phyloP scores from a whole-genome alignment of 768 basidiomycete species.

The Megacollybia marginata region DNA sequence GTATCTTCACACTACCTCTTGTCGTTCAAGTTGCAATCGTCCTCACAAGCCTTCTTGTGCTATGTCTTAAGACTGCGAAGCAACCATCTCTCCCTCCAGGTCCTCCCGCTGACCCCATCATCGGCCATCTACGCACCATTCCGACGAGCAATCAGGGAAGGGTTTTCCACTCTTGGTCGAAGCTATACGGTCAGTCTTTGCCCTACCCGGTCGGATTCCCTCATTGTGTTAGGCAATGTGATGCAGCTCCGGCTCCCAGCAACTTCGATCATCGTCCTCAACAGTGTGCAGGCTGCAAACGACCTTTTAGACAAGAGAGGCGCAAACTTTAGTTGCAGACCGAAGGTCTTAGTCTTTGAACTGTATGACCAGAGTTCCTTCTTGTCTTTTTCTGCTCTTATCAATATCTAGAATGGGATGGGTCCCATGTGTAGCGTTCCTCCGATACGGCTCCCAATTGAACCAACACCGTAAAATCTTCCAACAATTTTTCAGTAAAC shows the following conservation, averaged over 20 bases:
- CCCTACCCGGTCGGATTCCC: no score
- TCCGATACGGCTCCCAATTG: conserved; percentile 18
- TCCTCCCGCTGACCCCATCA: not conserved
- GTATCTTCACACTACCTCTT: no score
- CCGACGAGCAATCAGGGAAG: not conserved
- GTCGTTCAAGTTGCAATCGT: no score
- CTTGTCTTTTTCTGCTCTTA: not conserved
- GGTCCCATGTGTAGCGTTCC: conserved; percentile 6
- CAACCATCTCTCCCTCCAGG: not conserved
- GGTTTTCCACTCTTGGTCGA: no score
- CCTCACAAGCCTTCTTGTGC: no score
- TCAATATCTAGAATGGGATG: conserved; percentile 11
- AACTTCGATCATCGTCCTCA: conserved; percentile 19
- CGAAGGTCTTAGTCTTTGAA: conserved; percentile 14
- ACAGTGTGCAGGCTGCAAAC: conserved; percentile 24
- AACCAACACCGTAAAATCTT: conserved; percentile 16
- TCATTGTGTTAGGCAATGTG: conserved; percentile 4
- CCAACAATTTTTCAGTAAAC: conserved; percentile 17
- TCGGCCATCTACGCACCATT: not conserved
- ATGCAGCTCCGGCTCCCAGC: conserved; percentile 15
- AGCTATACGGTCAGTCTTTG: no score
- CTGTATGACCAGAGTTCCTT: conserved; percentile 5
- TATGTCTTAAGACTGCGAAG: no score
- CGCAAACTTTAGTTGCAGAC: conserved; percentile 27
- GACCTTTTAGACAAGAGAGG: conserved; percentile 38